Percentiles rank a stretch among this genome's conserved stretches.
Conservation (phyloP, 2,329 filamentous ascomycete species). For the Cladosporium sp. region DNA sequence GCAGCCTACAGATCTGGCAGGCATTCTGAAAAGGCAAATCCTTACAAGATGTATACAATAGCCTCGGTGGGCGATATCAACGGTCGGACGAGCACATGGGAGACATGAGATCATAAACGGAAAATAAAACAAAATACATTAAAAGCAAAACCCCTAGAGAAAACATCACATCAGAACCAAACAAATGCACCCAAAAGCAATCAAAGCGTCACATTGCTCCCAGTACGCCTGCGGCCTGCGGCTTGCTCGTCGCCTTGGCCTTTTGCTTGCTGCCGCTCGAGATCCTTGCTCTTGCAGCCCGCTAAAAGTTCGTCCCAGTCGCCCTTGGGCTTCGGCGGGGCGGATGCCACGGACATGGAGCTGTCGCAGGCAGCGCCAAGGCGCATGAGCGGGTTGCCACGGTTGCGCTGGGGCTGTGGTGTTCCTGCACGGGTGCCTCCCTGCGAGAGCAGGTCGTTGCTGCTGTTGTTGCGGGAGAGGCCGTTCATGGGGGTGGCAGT, state of each 20-base stretch:
- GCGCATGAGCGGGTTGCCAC: conserved; percentile 10
- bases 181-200: background rate
- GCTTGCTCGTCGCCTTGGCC: background rate
- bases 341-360: conserved; percentile 11
- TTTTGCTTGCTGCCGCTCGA: conserved; percentile 1
- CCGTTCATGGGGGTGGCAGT: conserved; percentile 10
- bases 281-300: conserved; percentile 9
- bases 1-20: too few species aligned
- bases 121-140: conserved; percentile 4
- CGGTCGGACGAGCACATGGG: background rate
- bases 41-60: too few species aligned
- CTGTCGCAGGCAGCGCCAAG: conserved; percentile 10
- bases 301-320: conserved; percentile 12
- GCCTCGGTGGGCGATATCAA: too few species aligned
- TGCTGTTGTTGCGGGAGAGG: conserved; percentile 11
- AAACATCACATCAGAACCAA: conserved; percentile 2
- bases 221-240: conserved; percentile 1
- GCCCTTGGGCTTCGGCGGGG: conserved; percentile 9
- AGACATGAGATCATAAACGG: background rate
- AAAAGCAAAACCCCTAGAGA: background rate
- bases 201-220: conserved; percentile 3
- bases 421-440: conserved; percentile 6
- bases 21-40: too few species aligned
- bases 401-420: conserved; percentile 9
- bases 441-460: background rate